These are phyloP conservation scores for Ganoderma multipileum DNA, from an alignment of 1,284 basidiomycete species.

Conservation along the genomic window DNA sequence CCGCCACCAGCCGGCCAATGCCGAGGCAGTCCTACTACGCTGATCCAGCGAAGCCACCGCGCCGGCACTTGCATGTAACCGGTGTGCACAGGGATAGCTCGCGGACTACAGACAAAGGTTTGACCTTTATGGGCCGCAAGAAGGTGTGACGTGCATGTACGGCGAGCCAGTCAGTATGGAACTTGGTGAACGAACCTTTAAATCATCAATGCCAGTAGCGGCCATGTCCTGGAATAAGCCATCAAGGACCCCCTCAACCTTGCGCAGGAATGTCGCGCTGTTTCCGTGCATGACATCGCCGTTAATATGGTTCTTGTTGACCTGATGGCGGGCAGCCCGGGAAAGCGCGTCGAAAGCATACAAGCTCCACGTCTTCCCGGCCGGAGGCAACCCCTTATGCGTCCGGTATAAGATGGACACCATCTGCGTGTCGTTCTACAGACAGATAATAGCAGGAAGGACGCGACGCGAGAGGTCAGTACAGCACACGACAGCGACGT, in stretches of 20 bases:
- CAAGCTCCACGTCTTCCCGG: constrained; percentile 81
- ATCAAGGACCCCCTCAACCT: constrained; percentile 87
- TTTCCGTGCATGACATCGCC: constrained; percentile 67
- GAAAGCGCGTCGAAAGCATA: constrained; percentile 92
- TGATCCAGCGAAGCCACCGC: background rate
- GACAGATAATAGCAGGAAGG: background rate
- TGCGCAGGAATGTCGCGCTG: constrained; percentile 81
- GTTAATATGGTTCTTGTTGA: constrained; percentile 67
- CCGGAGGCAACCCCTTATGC: constrained; percentile 75
- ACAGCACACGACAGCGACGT: background rate
- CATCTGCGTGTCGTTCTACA: constrained; percentile 81
- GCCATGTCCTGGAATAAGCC: constrained; percentile 85
- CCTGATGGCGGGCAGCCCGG: constrained; percentile 77
- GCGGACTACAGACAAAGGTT: constrained; percentile 2
- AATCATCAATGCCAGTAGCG: constrained; percentile 64
- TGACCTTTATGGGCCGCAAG: background rate
- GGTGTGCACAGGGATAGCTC: background rate
- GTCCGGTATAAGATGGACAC: constrained; percentile 86
- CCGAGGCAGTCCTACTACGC: background rate
- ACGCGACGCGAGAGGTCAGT: background rate
- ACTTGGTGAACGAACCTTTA: constrained; percentile 74
- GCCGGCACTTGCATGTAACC: background rate
- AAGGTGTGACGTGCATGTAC: background rate
- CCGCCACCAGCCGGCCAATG: background rate
- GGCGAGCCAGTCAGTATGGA: constrained; percentile 20